A percentile compares a stretch with the other conserved stretches of the same genome.
Conservation (phyloP, 768 basidiomycete genomes). For the Boletus rufocinnamomeus region DNA sequence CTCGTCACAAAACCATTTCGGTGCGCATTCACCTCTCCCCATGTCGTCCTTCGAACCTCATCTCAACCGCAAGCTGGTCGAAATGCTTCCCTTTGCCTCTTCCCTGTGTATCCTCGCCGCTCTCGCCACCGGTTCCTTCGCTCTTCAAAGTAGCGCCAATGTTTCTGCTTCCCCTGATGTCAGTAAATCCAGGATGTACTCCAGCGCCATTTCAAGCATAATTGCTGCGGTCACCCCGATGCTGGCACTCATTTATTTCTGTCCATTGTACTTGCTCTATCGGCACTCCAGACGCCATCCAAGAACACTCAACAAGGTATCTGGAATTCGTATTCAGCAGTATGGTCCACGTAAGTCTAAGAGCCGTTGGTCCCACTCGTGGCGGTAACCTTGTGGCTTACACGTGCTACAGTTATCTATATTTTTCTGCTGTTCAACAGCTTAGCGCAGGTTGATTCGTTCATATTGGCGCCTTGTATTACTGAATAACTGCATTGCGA, state of each 20-base stretch:
- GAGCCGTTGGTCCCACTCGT: neutral
- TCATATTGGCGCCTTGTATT: neutral
- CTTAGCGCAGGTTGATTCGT: slow-evolving; percentile 44
- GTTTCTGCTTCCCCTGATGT: slow-evolving; percentile 23
- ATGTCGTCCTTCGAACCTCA: slow-evolving; percentile 18
- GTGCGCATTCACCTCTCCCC: slow-evolving; percentile 24
- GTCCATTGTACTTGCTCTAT: slow-evolving; percentile 51
- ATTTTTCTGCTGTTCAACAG: slow-evolving; percentile 50
- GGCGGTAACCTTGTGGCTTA: slow-evolving; percentile 21
- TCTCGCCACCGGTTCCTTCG: slow-evolving; percentile 35
- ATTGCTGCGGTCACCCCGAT: slow-evolving; percentile 39
- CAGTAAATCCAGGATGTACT: slow-evolving; percentile 35
- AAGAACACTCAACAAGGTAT: slow-evolving; percentile 50
- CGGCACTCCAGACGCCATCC: slow-evolving; percentile 48
- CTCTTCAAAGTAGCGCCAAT: slow-evolving; percentile 24
- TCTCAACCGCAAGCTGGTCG: slow-evolving; percentile 34
- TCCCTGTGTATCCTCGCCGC: slow-evolving; percentile 37
- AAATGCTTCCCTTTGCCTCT: slow-evolving; percentile 40
- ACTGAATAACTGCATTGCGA: slow-evolving; percentile 3
- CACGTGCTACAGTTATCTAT: slow-evolving; percentile 45
- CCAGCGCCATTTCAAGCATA: slow-evolving; percentile 38
- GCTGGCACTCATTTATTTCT: slow-evolving; percentile 49
- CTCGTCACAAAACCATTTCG: slow-evolving; percentile 33
- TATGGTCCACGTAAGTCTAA: slow-evolving; percentile 52
- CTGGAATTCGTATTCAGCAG: slow-evolving; percentile 46